Base-by-base conservation (phyloP, 805 yeast species). In the Suhomyces sp. region DNA sequence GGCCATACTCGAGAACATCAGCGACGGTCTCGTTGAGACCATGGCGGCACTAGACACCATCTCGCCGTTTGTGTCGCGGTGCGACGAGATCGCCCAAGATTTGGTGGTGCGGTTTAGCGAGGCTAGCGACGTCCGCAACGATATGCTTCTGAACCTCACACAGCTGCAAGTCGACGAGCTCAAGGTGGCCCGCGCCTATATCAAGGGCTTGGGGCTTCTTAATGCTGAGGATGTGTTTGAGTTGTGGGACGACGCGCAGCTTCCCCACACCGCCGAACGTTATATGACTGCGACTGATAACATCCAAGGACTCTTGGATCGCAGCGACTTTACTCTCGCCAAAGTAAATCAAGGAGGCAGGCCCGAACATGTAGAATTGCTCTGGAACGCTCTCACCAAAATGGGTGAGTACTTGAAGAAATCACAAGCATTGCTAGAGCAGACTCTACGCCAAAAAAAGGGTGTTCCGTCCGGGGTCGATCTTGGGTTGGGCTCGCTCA, bases 221-320 rank as follows among this genome's bases (percentile, higher is more conserved):
- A 62, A 62, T 35, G 58, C 72, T 19, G 67, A 65, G 4, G 56
- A 55, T 0, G 49, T 78, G 1, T 44, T 57, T 1, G 49, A 51
- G 1, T 27, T 69, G 1, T 81, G 85, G 85, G 59, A 55, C 15
- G 50, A 47, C 21, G 27, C 53, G 1, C 48, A 46, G 1, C 52
- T 71, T 3, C 70, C 73, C 1, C 57, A 61, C 1, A 57, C 64
- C 1, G 59, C 75, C 0, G 81, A 77, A 45, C 67, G 71, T 45
- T 63, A 65, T 43, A 64, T 80, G 65, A 51, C 68, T 49, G 78
- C 77, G 8, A 70, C 77, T 1, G 80, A 78, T 27, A 75, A 73
- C 48, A 60, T 77, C 19, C 76, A 80, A 50, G 69, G 72, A 0
- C 63, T 73, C n/a, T 48, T 80, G 10, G 80, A 77, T 37, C 66